Evolutionary conservation across 1,139 yeast genomes (phyloP).

Genomic region (Pneumocystis canis): DNA sequence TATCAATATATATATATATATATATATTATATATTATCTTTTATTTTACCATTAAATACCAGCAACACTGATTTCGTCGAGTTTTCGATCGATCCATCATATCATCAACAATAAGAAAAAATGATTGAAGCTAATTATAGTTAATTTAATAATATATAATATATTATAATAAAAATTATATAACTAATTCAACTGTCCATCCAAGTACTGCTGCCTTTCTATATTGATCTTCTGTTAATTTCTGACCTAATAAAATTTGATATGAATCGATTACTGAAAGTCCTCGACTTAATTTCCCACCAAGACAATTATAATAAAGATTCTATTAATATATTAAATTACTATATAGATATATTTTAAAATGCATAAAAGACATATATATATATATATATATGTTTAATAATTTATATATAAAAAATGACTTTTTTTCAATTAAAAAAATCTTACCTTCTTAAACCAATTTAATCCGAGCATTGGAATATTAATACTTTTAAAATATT

Average conservation of each 20-base stretch:
- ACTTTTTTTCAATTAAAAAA: too few species aligned
- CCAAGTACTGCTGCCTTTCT: conserved; percentile 80
- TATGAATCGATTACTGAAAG: conserved; percentile 89
- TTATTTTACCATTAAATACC: conserved; percentile 44
- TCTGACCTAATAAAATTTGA: conserved; percentile 60
- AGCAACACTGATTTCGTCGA: conserved; percentile 97
- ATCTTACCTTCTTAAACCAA: conserved; percentile 52
- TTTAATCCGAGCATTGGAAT: conserved; percentile 76
- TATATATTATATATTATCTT: not conserved
- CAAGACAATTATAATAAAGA: conserved; percentile 78
- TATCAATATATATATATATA: not conserved
- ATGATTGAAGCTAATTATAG: conserved; percentile 84
- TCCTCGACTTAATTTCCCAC: conserved; percentile 95
- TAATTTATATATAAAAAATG: not conserved
- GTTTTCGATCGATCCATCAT: conserved; percentile 97
- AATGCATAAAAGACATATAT: not conserved
- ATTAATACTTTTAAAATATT: conserved; percentile 49
- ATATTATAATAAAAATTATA: too few species aligned
- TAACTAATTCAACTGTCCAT: conserved; percentile 84
- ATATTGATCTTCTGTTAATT: conserved; percentile 54
- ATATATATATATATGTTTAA: not conserved
- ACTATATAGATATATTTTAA: not conserved
- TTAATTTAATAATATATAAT: too few species aligned
- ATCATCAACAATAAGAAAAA: conserved; percentile 94
- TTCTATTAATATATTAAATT: conserved; percentile 22